Percentiles rank a stretch among this genome's conserved stretches.
Evolutionary conservation across 2,329 filamentous ascomycete species (phyloP).

Genomic region (Cladosporium sp.): DNA sequence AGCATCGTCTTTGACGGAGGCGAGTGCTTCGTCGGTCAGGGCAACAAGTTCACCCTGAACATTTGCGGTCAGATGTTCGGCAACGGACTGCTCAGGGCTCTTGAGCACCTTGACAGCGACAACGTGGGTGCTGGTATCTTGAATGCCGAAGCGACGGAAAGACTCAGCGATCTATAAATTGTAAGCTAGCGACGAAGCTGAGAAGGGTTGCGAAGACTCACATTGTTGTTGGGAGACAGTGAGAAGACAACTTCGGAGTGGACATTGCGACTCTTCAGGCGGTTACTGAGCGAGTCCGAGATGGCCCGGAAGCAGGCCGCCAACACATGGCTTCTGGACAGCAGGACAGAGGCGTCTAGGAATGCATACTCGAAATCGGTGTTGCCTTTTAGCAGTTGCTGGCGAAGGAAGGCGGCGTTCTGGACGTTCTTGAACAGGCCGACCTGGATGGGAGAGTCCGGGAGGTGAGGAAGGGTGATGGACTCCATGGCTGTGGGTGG

Average conservation of each 20-base stretch:
- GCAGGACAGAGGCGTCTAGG: conserved; percentile 74
- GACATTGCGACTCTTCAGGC: conserved; percentile 75
- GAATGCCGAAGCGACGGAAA: conserved; percentile 82
- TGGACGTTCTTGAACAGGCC: conserved; percentile 70
- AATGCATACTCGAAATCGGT: conserved; percentile 88
- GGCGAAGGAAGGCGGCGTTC: conserved; percentile 73
- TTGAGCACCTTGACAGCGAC: conserved; percentile 74
- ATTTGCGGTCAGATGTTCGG: conserved; percentile 57
- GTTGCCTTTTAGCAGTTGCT: conserved; percentile 82
- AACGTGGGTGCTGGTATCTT: conserved; percentile 65
- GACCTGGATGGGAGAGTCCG: conserved; percentile 60
- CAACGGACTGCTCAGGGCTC: conserved; percentile 36
- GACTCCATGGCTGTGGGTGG: conserved; percentile 51
- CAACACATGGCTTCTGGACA: conserved; percentile 69
- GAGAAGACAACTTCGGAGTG: conserved; percentile 84
- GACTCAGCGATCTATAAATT: conserved; percentile 73
- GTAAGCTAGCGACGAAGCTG: not conserved
- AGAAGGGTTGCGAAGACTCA: conserved; percentile 35
- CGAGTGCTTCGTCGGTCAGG: conserved; percentile 63
- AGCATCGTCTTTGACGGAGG: conserved; percentile 56
- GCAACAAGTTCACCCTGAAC: conserved; percentile 59
- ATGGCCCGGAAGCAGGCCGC: conserved; percentile 75
- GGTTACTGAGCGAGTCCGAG: conserved; percentile 56
- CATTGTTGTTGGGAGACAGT: conserved; percentile 78
- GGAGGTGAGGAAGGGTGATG: conserved; percentile 71